Evolutionary conservation across 106 monocot genomes (phyloP), one percentile per base, ranked within the genome.

Genomic region (Phalaenopsis equestris): DNA sequence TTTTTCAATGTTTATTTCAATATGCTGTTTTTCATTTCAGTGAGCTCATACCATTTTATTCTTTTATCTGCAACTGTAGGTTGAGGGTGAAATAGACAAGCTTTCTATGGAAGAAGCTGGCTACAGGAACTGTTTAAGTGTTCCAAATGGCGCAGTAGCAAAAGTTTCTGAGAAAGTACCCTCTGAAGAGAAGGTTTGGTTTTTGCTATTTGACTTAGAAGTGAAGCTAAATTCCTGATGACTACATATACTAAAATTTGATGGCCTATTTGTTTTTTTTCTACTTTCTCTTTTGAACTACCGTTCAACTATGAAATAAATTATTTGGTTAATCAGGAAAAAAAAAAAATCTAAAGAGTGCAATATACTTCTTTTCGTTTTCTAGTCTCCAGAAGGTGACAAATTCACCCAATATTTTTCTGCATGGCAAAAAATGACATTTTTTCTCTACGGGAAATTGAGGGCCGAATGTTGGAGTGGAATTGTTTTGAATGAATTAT

Each of bases 11-110:
- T 76, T 76, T 11, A 76, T 23, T 49, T 76, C 15, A 47, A 30
- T 49, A 30, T 76, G 48, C 30, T 49, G 18, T 11, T 76, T 42
- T 76, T 48, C 30, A 79, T 79, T 36, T 46, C n/a, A 56, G 23
- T 67, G 11, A 58, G 1, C 24, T 24, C 4, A 37, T 80, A 61
- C 80, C 42, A 46, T 68, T 73, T 76, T 77, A 41, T 52, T n/a
- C 6, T 77, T 73, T 68, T 41, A 70, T 4, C 4, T 68, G 24
- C 9, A 18, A 46, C 55, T 75, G 9, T 43, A 93, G 93, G 93
- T 93, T 81, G 93, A 93, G 74, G 93, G 93, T 79, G 93, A 93
- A 78, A 85, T 93, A 23, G 93, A 93, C 87, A 93, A 93, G 78
- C 90, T 93, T 52, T 86, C 93, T 3, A 80, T 93, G 86, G 93